Evolutionary conservation across 257 asterid genomes (phyloP).

Genomic region (Solanum pinnatisectum): DNA sequence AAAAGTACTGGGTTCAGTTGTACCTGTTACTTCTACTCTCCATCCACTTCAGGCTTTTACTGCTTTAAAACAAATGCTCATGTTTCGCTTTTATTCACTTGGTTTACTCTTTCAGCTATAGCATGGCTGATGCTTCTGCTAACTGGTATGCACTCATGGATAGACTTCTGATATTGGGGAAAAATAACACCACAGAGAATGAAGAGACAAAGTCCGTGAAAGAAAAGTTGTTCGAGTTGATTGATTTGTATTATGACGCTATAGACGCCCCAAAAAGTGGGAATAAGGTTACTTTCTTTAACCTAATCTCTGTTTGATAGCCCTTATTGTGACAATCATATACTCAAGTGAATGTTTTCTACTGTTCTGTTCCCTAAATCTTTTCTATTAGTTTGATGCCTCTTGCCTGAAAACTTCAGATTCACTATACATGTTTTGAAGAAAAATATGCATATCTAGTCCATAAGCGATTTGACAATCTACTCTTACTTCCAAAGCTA

Average conservation of each 20-base stretch:
- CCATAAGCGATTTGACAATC: background rate
- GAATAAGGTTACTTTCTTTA: slow-evolving; percentile 39
- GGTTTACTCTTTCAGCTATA: slow-evolving; percentile 27
- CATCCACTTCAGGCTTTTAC: background rate
- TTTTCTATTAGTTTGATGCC: background rate
- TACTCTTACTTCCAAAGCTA: background rate
- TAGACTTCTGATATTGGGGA: slow-evolving; percentile 44
- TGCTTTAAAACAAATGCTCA: background rate
- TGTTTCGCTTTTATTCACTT: background rate
- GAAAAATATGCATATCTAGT: background rate
- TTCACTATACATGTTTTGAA: background rate
- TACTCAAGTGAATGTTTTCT: background rate
- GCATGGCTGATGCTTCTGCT: slow-evolving; percentile 52
- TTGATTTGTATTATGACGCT: slow-evolving; percentile 76
- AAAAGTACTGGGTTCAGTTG: background rate
- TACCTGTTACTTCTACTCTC: background rate
- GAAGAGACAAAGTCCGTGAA: slow-evolving; percentile 3
- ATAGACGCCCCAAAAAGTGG: slow-evolving; percentile 90
- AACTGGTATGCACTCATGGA: slow-evolving; percentile 77
- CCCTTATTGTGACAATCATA: background rate
- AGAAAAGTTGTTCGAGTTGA: slow-evolving; percentile 32
- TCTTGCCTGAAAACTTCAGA: background rate
- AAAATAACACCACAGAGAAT: slow-evolving; percentile 30
- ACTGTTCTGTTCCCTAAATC: background rate
- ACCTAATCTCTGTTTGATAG: background rate